Evolutionary conservation across 257 asterid genomes (phyloP).

Genomic region (Nicotiana knightiana): DNA sequence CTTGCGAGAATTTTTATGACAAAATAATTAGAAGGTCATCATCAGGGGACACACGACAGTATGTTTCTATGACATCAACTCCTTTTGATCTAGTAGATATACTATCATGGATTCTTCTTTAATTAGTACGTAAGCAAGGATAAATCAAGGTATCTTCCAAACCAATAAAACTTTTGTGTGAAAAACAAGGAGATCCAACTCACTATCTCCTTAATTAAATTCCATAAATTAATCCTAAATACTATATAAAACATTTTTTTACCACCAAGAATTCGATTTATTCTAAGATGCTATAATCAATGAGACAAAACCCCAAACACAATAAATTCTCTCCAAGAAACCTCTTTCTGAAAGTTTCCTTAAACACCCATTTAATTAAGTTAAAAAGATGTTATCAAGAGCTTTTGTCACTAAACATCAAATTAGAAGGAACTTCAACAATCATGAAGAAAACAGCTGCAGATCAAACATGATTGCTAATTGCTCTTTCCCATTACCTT

Average conservation of each 20-base stretch:
- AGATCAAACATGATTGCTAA: constrained; percentile 1
- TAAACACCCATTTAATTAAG: background rate
- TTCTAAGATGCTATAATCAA: background rate
- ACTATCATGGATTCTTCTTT: background rate
- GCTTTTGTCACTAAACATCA: constrained; percentile 28
- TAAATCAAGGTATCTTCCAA: background rate
- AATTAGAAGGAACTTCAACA: constrained; percentile 22
- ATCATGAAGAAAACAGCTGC: constrained; percentile 30
- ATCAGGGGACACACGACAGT: no score
- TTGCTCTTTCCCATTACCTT: no score
- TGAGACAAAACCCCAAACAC: background rate
- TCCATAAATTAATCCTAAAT: background rate
- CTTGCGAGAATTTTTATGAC: no score
- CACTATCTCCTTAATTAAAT: background rate
- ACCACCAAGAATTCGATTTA: background rate
- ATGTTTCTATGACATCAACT: background rate
- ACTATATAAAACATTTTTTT: background rate
- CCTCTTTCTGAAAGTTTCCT: background rate
- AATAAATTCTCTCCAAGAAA: background rate
- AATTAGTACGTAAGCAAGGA: background rate
- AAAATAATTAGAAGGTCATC: background rate
- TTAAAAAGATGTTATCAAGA: constrained; percentile 33
- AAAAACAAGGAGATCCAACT: constrained; percentile 4
- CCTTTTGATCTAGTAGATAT: background rate
- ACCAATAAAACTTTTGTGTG: background rate